Base-by-base conservation (phyloP, 1,284 basidiomycete species). In the Ustilago sp. region DNA sequence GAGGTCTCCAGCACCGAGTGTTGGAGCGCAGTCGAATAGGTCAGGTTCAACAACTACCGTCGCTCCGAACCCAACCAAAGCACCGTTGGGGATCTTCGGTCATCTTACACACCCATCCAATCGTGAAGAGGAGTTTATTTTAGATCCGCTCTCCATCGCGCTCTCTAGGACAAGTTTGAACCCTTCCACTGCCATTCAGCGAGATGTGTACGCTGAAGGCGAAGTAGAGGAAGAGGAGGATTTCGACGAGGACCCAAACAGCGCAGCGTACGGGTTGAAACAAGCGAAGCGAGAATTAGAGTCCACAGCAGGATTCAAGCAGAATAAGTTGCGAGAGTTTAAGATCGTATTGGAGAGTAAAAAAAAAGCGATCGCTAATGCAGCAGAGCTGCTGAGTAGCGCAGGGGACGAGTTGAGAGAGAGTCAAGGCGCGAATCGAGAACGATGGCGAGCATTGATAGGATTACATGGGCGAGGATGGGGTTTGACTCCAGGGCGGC, bases 401-500 rank as follows among this genome's bases (percentile, higher is more conserved):
- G 82, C 79, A 31, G 81, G 71, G 15, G 58, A 53, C 1, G 79
- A 82, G 65, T 63, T 83, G 39, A 32, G 74, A 13, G 8, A 19
- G 6, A 60, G 63, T 19, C 66, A 70, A 7, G 59, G 52, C 19
- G 48, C 59, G 12, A 81, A 82, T 56, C 28, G 72, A 17, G 74
- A 74, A 45, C 32, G 82, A 3, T 83, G 82, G 82, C 32, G 69
- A 1, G 62, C 50, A 5, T 59, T 83, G 38, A 66, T 68, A 12
- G 65, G 63, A n/a, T 56, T 82, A 34, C 68, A 77, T 55, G 65
- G 61, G 32, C 41, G 74, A 2, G 82, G 81, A 17, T 82, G 81
- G 81, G 76, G 80, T 19, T 32, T 82, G 36, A 81, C 77, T 5
- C 74, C 79, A 0, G 81, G 81, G 1, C 54, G 81, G n/a, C 81